Conservation (phyloP, 495 filamentous ascomycete species). For the Hypoxylon crocopeplum region DNA sequence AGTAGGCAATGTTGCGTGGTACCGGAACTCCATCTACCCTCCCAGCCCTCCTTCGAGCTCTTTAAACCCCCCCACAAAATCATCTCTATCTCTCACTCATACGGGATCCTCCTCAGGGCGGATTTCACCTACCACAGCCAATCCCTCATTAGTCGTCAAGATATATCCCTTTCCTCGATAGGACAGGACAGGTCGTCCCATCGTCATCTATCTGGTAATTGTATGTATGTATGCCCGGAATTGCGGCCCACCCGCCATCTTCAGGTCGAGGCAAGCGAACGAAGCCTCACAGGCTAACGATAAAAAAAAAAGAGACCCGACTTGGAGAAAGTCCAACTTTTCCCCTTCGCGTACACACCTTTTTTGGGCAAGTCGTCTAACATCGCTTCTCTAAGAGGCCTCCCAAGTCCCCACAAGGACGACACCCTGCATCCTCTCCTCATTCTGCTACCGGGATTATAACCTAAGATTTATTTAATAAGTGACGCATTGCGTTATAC, state of each 20-base stretch:
- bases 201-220: conserved; percentile 20
- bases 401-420: conserved; percentile 27
- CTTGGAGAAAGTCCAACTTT: not conserved
- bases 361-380: conserved; percentile 34
- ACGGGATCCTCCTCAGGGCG: conserved; percentile 20
- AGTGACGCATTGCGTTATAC: conserved; percentile 29
- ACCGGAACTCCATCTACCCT: conserved; percentile 32
- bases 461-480: conserved; percentile 28
- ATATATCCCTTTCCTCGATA: not conserved
- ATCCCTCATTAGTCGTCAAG: not conserved
- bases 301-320: not conserved
- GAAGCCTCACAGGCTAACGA: conserved; percentile 4
- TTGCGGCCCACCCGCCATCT: conserved; percentile 31
- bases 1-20: conserved; percentile 23
- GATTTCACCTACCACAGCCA: conserved; percentile 10
- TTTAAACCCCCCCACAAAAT: conserved; percentile 19
- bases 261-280: conserved; percentile 10
- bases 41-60: conserved; percentile 7
- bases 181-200: not conserved
- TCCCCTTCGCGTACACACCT: conserved; percentile 8
- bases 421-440: conserved; percentile 32
- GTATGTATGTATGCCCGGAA: conserved; percentile 38
- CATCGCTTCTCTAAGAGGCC: conserved; percentile 29
- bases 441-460: conserved; percentile 31
- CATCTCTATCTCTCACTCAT: conserved; percentile 34